Conservation (phyloP, 345 rosid species). For the Heritiera littoralis region DNA sequence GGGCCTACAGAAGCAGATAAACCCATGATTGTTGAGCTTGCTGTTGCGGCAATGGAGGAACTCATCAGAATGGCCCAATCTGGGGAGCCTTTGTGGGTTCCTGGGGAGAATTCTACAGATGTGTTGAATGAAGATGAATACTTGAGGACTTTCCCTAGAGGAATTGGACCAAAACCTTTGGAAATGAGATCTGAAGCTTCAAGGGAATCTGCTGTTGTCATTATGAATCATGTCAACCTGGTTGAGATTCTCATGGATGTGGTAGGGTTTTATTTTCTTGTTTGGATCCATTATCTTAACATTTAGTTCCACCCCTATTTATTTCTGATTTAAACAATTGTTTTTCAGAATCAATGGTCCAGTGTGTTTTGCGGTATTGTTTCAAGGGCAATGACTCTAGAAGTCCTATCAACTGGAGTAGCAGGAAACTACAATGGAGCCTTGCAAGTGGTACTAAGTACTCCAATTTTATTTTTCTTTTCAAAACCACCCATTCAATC, state of each 20-base stretch:
- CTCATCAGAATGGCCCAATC: constrained; percentile 80
- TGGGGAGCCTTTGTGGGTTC: constrained; percentile 77
- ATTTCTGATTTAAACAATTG: constrained; percentile 8
- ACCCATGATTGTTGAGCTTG: constrained; percentile 87
- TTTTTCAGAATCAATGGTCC: constrained; percentile 77
- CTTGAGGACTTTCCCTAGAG: constrained; percentile 72
- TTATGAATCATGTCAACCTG: constrained; percentile 80
- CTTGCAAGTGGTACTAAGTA: constrained; percentile 77
- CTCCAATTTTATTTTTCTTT: too few species aligned
- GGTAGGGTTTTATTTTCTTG: constrained; percentile 35
- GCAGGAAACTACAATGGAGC: constrained; percentile 99
- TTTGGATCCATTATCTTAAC: neutral
- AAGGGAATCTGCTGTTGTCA: constrained; percentile 78
- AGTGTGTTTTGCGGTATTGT: constrained; percentile 84
- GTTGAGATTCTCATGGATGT: constrained; percentile 97
- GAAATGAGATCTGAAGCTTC: constrained; percentile 86
- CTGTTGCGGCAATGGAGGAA: constrained; percentile 97
- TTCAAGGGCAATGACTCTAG: constrained; percentile 89
- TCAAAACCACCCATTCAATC: neutral
- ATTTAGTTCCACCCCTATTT: neutral
- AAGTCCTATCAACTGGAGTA: constrained; percentile 89
- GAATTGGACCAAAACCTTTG: constrained; percentile 76
- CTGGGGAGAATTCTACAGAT: constrained; percentile 46
- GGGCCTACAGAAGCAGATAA: constrained; percentile 80
- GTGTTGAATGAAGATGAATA: constrained; percentile 78